Evolutionary conservation across 805 yeast species (phyloP).

Genomic region (Schizosaccharomyces japonicus): DNA sequence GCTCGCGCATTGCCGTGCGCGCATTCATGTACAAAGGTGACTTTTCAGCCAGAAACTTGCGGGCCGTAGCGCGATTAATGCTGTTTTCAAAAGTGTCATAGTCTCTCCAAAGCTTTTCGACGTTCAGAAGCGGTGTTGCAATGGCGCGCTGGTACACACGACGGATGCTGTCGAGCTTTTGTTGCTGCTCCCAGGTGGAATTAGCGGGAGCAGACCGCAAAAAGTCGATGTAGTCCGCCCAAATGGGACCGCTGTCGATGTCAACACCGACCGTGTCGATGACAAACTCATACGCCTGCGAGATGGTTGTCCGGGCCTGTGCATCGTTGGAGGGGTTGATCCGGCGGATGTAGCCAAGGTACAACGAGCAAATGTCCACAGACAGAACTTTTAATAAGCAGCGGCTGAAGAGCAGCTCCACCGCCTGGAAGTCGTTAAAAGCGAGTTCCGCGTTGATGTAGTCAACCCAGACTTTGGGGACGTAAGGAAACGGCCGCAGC

Average conservation of each 20-base stretch:
- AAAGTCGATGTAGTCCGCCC: constrained; percentile 67
- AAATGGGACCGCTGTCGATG: constrained; percentile 40
- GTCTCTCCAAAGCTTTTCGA: constrained; percentile 59
- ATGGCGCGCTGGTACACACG: constrained; percentile 46
- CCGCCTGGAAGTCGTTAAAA: constrained; percentile 40
- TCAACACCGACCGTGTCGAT: constrained; percentile 59
- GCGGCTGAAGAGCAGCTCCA: constrained; percentile 40
- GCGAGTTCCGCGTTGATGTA: constrained; percentile 43
- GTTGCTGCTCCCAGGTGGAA: constrained; percentile 60
- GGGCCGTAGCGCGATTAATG: constrained; percentile 48
- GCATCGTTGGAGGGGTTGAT: constrained; percentile 53
- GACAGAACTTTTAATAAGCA: constrained; percentile 39
- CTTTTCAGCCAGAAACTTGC: constrained; percentile 60
- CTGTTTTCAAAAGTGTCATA: constrained; percentile 71
- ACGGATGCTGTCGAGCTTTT: constrained; percentile 52
- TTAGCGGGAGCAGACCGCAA: constrained; percentile 34
- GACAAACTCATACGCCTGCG: constrained; percentile 68
- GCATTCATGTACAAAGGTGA: constrained; percentile 74
- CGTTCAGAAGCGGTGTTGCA: constrained; percentile 46
- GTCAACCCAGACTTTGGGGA: constrained; percentile 37
- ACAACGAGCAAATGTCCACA: constrained; percentile 51
- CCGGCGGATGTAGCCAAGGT: constrained; percentile 53
- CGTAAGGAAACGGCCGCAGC: constrained; percentile 30
- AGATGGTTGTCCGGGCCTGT: constrained; percentile 45
- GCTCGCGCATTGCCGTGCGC: constrained; percentile 49